These are phyloP conservation scores for Chamaecyparis obtusa DNA, from an alignment of 75 land plant genomes.

Conservation along the genomic window DNA sequence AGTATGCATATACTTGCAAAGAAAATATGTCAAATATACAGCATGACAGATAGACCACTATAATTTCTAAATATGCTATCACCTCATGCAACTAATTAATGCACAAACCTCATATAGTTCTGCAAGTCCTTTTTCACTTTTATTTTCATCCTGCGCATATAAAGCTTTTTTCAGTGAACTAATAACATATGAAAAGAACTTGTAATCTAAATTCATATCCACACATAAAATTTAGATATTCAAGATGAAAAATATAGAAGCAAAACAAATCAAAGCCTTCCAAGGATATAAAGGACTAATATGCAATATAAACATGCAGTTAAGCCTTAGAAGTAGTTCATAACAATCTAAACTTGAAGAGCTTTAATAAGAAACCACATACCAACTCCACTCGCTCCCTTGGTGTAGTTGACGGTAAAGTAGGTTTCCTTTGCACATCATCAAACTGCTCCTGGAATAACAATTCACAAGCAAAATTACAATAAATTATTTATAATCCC, in stretches of 20 bases:
- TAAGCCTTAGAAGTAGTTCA: background rate
- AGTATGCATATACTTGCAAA: background rate
- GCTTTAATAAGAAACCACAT: constrained; percentile 6
- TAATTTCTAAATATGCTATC: background rate
- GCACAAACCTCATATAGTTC: constrained; percentile 90
- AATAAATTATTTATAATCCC: background rate
- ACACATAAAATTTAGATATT: background rate
- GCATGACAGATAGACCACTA: background rate
- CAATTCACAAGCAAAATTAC: background rate
- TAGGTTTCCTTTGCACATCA: constrained; percentile 75
- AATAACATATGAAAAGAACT: background rate
- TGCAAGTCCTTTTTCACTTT: constrained; percentile 91
- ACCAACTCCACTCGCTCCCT: constrained; percentile 76
- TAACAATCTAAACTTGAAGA: background rate
- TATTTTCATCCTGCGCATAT: constrained; percentile 81
- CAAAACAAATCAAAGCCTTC: background rate
- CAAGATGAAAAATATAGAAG: background rate
- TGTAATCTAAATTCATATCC: background rate
- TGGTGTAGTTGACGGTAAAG: constrained; percentile 50
- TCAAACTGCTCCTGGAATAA: constrained; percentile 79
- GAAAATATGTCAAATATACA: background rate
- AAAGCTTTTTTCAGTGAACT: background rate
- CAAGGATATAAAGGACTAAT: background rate
- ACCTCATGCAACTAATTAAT: background rate
- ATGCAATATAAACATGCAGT: background rate